Conservation (phyloP, 176 grass and related monocot genomes). For the Alopecurus myosuroides region DNA sequence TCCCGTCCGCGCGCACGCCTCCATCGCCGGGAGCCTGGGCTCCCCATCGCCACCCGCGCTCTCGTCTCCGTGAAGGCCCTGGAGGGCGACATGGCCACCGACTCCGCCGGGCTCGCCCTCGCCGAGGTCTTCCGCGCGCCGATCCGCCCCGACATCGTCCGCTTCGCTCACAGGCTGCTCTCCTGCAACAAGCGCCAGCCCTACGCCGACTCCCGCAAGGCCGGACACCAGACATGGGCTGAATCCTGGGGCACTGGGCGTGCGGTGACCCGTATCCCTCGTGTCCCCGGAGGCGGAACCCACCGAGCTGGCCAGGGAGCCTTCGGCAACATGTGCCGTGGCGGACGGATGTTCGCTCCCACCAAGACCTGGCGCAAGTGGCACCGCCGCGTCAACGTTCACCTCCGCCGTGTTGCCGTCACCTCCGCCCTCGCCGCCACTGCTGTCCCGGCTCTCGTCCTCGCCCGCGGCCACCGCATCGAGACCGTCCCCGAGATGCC, state of each 20-base stretch:
- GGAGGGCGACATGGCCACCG: constrained; percentile 62
- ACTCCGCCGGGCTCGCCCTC: constrained; percentile 19
- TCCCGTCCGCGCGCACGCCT: too few species aligned
- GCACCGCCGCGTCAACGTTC: constrained; percentile 62
- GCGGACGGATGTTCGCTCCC: constrained; percentile 82
- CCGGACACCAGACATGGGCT: constrained; percentile 92
- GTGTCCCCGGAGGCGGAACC: constrained; percentile 72
- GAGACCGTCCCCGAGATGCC: constrained; percentile 70
- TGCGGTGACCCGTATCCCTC: constrained; percentile 84
- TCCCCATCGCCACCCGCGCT: constrained; percentile 43
- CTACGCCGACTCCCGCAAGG: constrained; percentile 79
- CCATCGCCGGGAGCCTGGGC: too few species aligned
- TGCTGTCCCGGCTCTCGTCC: constrained; percentile 67
- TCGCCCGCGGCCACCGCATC: constrained; percentile 69
- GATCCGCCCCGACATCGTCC: constrained; percentile 58
- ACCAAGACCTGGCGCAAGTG: constrained; percentile 77
- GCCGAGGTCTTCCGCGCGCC: constrained; percentile 45
- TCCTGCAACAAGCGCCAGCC: constrained; percentile 92
- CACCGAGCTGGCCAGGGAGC: constrained; percentile 86
- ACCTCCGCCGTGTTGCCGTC: constrained; percentile 51
- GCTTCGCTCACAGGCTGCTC: constrained; percentile 39
- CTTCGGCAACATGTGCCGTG: constrained; percentile 96
- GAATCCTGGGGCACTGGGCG: constrained; percentile 90
- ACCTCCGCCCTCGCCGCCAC: constrained; percentile 72
- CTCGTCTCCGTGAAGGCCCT: constrained; percentile 60